Percentiles rank a stretch among this genome's conserved stretches.
phyloP scores from a whole-genome alignment of 768 basidiomycete species.

The Leccinellum luteum region DNA sequence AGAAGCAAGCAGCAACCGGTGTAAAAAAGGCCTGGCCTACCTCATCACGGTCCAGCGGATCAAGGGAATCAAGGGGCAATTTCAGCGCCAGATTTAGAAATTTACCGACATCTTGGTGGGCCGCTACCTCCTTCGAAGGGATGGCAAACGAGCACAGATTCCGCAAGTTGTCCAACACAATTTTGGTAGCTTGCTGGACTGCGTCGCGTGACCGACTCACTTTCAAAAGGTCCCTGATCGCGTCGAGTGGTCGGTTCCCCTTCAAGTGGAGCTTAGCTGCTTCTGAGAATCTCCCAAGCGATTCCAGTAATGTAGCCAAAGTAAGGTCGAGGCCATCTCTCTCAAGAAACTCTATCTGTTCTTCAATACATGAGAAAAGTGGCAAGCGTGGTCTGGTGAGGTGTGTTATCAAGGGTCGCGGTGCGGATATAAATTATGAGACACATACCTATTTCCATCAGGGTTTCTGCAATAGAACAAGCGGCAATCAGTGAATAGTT shows the following conservation, averaged over 20 bases:
- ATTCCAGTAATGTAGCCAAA: conserved; percentile 43
- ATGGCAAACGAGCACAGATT: conserved; percentile 41
- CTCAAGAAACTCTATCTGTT: conserved; percentile 55
- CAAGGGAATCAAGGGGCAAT: conserved; percentile 10
- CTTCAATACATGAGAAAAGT: conserved; percentile 51
- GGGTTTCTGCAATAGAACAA: conserved; percentile 42
- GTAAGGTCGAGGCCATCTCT: conserved; percentile 49
- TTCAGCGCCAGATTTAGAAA: conserved; percentile 27
- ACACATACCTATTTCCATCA: conserved; percentile 18
- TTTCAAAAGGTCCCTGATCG: conserved; percentile 44
- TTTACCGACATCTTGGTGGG: not conserved
- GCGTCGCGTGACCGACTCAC: conserved; percentile 30
- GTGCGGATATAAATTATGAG: not conserved
- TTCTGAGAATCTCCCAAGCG: conserved; percentile 41
- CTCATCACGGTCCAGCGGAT: conserved; percentile 5
- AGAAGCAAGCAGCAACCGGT: not conserved
- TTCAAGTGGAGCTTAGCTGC: conserved; percentile 52
- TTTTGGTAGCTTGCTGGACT: conserved; percentile 34
- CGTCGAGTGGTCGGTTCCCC: conserved; percentile 46
- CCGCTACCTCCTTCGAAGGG: not conserved
- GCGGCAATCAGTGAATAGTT: conserved; percentile 44
- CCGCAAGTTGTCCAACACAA: conserved; percentile 51
- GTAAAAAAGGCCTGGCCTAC: conserved; percentile 5
- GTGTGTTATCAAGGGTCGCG: not conserved
- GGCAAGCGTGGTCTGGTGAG: conserved; percentile 43